phyloP scores from a whole-genome alignment of 164 flowering plant species.

The Cinnamomum chago region DNA sequence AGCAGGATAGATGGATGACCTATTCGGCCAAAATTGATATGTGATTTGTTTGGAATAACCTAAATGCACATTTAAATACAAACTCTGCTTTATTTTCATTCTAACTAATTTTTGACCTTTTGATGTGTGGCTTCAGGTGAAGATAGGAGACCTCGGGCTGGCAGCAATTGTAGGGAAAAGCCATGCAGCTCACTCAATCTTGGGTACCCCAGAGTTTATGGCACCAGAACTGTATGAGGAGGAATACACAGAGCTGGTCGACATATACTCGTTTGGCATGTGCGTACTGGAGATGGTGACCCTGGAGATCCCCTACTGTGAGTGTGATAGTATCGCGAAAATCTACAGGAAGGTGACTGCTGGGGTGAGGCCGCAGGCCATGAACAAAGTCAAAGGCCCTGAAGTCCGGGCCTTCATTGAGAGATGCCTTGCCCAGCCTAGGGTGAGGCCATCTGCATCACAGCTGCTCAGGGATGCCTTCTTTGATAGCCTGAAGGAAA shows the following conservation, averaged over 20 bases:
- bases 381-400: constrained; percentile 54
- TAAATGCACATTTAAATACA: too few species aligned
- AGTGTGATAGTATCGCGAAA: constrained; percentile 60
- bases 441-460: constrained; percentile 62
- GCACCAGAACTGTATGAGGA: constrained; percentile 83
- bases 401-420: constrained; percentile 61
- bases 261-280: constrained; percentile 79
- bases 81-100: not conserved
- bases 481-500: constrained; percentile 44
- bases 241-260: constrained; percentile 71
- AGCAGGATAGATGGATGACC: not conserved
- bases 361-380: constrained; percentile 56
- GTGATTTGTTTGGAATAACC: too few species aligned
- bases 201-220: constrained; percentile 87
- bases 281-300: constrained; percentile 77
- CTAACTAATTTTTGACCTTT: too few species aligned
- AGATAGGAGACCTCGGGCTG: constrained; percentile 78
- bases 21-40: too few species aligned
- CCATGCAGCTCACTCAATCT: constrained; percentile 62
- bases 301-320: constrained; percentile 66
- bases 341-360: constrained; percentile 67
- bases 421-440: constrained; percentile 58
- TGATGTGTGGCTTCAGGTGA: constrained; percentile 37
- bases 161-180: constrained; percentile 62
- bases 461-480: constrained; percentile 65